Conservation (phyloP, 176 grass and related monocot genomes). For the Zizania latifolia region DNA sequence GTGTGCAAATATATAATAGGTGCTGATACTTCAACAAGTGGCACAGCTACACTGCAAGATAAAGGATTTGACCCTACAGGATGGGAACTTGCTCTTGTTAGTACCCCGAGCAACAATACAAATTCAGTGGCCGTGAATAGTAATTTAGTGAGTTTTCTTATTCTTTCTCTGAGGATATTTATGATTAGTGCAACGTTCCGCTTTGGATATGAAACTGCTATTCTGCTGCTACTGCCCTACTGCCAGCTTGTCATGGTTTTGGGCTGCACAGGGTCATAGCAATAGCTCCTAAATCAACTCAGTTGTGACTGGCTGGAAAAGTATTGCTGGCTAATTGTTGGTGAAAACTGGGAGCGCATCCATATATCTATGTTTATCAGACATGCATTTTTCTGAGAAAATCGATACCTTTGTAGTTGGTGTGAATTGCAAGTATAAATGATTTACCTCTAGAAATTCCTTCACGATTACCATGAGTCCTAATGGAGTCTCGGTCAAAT, state of each 20-base stretch:
- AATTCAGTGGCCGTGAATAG: conserved; percentile 48
- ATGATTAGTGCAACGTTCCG: neutral
- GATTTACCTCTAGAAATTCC: too few species aligned
- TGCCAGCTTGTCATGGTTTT: conserved; percentile 13
- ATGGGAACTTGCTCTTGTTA: conserved; percentile 98
- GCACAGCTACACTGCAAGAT: conserved; percentile 42
- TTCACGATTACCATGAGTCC: too few species aligned
- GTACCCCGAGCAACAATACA: conserved; percentile 52
- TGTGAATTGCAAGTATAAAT: too few species aligned
- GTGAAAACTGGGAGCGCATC: too few species aligned
- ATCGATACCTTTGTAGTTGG: too few species aligned
- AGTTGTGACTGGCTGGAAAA: too few species aligned
- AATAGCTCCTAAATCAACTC: neutral
- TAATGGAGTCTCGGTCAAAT: too few species aligned
- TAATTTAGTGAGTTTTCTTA: conserved; percentile 60
- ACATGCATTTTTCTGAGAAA: too few species aligned
- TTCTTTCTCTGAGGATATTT: conserved; percentile 24
- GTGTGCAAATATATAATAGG: conserved; percentile 31
- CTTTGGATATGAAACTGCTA: neutral
- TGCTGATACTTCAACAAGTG: conserved; percentile 37
- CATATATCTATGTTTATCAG: too few species aligned
- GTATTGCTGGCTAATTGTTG: too few species aligned
- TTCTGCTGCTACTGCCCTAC: neutral
- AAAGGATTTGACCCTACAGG: conserved; percentile 90
- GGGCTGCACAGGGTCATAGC: neutral